Base-by-base conservation (phyloP, 2,329 filamentous ascomycete genomes). In the Diplocarpon rosae region DNA sequence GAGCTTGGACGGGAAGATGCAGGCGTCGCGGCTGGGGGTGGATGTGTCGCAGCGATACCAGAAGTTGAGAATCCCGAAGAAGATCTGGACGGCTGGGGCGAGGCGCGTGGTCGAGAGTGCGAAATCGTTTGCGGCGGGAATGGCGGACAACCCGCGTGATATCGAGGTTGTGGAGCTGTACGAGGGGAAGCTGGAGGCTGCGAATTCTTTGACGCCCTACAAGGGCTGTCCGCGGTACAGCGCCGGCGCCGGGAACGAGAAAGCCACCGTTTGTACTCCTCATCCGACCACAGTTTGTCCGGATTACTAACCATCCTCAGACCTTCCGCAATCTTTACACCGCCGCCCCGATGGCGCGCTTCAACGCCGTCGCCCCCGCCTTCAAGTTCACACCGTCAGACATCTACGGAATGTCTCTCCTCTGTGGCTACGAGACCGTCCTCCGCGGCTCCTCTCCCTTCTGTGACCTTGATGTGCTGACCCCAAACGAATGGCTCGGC, bases 371-470 rank as follows among this genome's bases (percentile, higher is more conserved):
- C 11, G 69, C 69, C 2, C 68, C 70, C 2, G 54, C 53, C 2
- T 73, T 75, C 65, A 73, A 74, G 58, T 74, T 73, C 63, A 74
- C 70, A 0, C 54, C 64, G 4, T 56, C 64, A 39, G 72, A 75
- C 52, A 65, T 75, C 16, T 65, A 70, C 24, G 71, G 61, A 38
- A 74, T 71, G 66, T 67, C 69, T 47, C 60, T 70, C 52, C 57
- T 72, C 8, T 72, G 69, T 53, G 69, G 69, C 15, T 72, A 72
- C 52, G 69, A 72, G 50, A 70, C 67, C 3, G 69, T 71, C 8
- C 70, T 72, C 47, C 63, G 67, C 2, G 68, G 69, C 16, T 64
- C 62, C 4, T 71, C 68, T 1, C 66, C 65, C 0, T 71, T 71
- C 59, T 72, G 69, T 58, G 56, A 60, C 1, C 61, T 71, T 8